Conservation (phyloP, 495 filamentous ascomycete genomes). For the Penicillium goetzii region DNA sequence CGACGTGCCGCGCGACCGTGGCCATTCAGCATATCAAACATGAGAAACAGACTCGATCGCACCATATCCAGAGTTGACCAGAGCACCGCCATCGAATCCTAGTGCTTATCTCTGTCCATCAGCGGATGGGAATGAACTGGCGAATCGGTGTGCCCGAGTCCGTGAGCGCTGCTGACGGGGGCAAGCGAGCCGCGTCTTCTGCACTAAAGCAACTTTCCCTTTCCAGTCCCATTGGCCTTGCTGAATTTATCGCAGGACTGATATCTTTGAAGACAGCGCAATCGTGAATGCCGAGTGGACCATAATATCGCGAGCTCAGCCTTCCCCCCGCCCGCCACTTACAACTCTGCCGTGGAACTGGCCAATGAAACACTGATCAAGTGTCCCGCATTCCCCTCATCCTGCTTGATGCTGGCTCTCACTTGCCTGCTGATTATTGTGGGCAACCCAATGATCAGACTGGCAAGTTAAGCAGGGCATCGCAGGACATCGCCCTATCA, state of each 20-base stretch:
- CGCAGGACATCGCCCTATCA: conserved; percentile 27
- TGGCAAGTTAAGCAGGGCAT: conserved; percentile 19
- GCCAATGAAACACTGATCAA: conserved; percentile 22
- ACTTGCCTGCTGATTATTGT: conserved; percentile 20
- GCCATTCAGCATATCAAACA: conserved; percentile 5
- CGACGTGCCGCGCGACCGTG: conserved; percentile 1
- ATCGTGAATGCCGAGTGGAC: not conserved
- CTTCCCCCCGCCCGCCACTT: conserved; percentile 14
- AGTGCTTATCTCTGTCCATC: conserved; percentile 22
- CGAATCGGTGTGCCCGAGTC: conserved; percentile 21
- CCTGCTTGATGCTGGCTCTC: conserved; percentile 8
- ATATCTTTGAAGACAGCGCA: not conserved
- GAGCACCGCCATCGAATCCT: conserved; percentile 2
- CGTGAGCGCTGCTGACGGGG: not conserved
- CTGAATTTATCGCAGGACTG: not conserved
- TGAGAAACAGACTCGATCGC: not conserved
- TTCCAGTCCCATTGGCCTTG: not conserved
- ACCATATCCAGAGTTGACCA: not conserved
- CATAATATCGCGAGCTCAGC: conserved; percentile 9
- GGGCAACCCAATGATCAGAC: conserved; percentile 15
- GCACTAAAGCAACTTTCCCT: not conserved
- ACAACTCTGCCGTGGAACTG: conserved; percentile 12
- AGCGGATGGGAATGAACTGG: conserved; percentile 13
- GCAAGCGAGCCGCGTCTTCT: not conserved
- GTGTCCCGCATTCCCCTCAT: conserved; percentile 12